Evolutionary conservation across 495 filamentous ascomycete species (phyloP).

Genomic region (Penicillium antarcticum): DNA sequence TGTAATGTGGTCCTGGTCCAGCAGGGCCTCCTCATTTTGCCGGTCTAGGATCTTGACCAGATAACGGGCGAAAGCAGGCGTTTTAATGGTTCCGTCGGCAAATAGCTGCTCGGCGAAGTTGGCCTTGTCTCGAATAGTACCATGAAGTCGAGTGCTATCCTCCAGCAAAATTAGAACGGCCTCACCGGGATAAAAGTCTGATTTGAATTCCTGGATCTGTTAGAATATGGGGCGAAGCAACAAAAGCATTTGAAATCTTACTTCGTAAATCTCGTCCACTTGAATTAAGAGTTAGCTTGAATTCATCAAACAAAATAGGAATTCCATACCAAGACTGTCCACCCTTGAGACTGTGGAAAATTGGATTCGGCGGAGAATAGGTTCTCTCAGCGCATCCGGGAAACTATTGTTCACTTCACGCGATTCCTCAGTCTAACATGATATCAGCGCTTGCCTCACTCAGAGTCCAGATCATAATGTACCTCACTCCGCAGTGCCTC

Average conservation of each 20-base stretch:
- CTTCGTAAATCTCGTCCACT: slow-evolving; percentile 69
- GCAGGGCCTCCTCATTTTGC: slow-evolving; percentile 68
- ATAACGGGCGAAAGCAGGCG: slow-evolving; percentile 71
- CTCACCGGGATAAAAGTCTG: slow-evolving; percentile 92
- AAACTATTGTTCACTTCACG: slow-evolving; percentile 88
- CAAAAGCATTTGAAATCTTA: slow-evolving; percentile 25
- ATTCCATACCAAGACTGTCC: slow-evolving; percentile 74
- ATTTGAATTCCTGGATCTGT: slow-evolving; percentile 76
- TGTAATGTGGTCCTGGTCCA: slow-evolving; percentile 78
- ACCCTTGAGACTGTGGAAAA: slow-evolving; percentile 89
- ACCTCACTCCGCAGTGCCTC: slow-evolving; percentile 94
- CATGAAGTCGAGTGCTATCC: slow-evolving; percentile 68
- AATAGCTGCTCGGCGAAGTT: slow-evolving; percentile 62
- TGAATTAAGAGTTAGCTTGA: slow-evolving; percentile 19
- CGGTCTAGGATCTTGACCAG: slow-evolving; percentile 70
- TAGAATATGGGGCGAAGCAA: slow-evolving; percentile 18
- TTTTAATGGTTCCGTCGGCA: slow-evolving; percentile 62
- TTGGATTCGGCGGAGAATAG: slow-evolving; percentile 84
- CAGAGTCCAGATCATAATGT: slow-evolving; percentile 26
- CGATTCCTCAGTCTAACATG: slow-evolving; percentile 69
- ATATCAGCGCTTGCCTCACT: slow-evolving; percentile 2
- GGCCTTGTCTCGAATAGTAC: slow-evolving; percentile 82
- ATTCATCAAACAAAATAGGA: neutral
- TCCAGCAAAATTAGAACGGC: slow-evolving; percentile 69
- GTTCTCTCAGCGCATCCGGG: slow-evolving; percentile 86